Conservation (phyloP, 441 rosid species). For the Euphorbia schlechtendalii region DNA sequence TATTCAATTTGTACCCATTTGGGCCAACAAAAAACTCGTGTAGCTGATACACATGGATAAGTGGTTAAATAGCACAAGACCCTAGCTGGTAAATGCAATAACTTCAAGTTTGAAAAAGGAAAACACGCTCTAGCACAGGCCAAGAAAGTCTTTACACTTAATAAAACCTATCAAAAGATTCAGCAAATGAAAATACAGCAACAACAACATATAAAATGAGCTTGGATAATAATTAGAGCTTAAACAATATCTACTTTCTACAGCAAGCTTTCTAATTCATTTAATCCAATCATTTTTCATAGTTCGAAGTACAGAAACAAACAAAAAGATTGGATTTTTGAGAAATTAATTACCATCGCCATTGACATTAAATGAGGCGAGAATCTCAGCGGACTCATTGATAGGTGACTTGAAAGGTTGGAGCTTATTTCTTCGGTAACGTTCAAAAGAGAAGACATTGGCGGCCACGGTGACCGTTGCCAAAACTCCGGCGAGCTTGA, state of each 20-base stretch:
- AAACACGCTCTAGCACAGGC: too few relatives aligned
- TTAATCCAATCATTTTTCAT: not conserved
- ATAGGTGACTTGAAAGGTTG: constrained; percentile 56
- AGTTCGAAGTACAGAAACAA: not conserved
- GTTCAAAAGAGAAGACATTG: constrained; percentile 64
- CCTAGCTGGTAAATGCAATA: too few relatives aligned
- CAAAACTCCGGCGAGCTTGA: constrained; percentile 62
- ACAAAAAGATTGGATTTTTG: not conserved
- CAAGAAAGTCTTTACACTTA: too few relatives aligned
- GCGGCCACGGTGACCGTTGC: constrained; percentile 65
- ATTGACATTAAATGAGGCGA: constrained; percentile 57
- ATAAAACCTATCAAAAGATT: too few relatives aligned
- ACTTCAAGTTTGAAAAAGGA: too few relatives aligned
- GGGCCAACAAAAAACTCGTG: too few relatives aligned
- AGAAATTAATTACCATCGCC: constrained; percentile 33
- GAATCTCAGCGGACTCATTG: constrained; percentile 61
- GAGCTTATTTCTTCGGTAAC: constrained; percentile 55
- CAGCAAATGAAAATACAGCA: too few relatives aligned
- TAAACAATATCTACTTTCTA: not conserved
- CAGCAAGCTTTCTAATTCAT: not conserved
- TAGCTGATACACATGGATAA: too few relatives aligned
- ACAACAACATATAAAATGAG: too few relatives aligned
- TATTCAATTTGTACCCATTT: too few relatives aligned
- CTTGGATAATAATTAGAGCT: too few relatives aligned
- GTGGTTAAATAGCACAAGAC: too few relatives aligned